These are phyloP conservation scores for Peribolospora kevripleyi DNA, from an alignment of 768 basidiomycete species.

Conservation along the genomic window DNA sequence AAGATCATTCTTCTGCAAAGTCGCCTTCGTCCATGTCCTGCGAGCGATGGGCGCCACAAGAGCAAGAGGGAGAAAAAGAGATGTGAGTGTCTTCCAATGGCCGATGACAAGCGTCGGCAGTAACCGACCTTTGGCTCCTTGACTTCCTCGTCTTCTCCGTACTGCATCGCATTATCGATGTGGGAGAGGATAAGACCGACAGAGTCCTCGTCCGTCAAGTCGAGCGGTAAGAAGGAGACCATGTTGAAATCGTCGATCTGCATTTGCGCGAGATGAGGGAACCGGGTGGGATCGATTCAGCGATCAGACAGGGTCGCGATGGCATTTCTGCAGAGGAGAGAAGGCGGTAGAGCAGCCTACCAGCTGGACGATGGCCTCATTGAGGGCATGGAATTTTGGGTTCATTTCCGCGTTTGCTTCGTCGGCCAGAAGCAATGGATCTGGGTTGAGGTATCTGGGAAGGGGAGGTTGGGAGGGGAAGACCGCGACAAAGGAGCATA, in stretches of 20 bases:
- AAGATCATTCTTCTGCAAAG: conserved; percentile 31
- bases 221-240: conserved; percentile 85
- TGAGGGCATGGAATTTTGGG: conserved; percentile 75
- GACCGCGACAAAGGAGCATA: neutral
- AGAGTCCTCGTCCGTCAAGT: conserved; percentile 70
- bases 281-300: neutral
- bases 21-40: conserved; percentile 84
- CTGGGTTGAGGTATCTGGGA: conserved; percentile 71
- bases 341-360: conserved; percentile 26
- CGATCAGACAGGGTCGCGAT: neutral
- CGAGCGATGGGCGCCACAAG: conserved; percentile 29
- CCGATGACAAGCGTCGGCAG: conserved; percentile 24
- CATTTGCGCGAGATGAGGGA: neutral
- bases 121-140: conserved; percentile 67
- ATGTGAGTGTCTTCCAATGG: conserved; percentile 1
- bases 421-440: conserved; percentile 53
- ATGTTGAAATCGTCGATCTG: conserved; percentile 97
- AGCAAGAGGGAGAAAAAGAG: neutral
- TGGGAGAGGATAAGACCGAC: conserved; percentile 77
- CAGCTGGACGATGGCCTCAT: conserved; percentile 80
- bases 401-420: conserved; percentile 28
- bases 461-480: neutral
- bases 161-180: conserved; percentile 95
- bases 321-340: neutral
- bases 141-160: conserved; percentile 47